Conservation (phyloP, 495 filamentous ascomycete species). For the Chaetomium tenue region DNA sequence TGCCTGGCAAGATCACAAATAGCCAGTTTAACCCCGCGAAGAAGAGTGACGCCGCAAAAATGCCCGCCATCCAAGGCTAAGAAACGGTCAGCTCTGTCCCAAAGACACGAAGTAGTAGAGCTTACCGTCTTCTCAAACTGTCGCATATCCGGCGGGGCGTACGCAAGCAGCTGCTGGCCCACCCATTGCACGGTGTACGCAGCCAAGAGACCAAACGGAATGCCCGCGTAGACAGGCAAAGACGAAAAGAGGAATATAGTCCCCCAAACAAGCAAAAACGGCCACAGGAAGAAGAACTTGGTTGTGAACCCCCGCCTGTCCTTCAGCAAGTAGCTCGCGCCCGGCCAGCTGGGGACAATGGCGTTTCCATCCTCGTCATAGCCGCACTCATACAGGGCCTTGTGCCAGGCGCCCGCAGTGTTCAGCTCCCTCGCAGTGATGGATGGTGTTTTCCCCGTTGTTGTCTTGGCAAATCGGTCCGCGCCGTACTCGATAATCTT, state of each 20-base stretch:
- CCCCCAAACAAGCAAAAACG: slow-evolving; percentile 69
- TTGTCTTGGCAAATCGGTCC: slow-evolving; percentile 83
- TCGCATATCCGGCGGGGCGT: slow-evolving; percentile 81
- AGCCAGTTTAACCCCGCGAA: slow-evolving; percentile 77
- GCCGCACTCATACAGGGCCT: slow-evolving; percentile 79
- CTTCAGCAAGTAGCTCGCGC: slow-evolving; percentile 58
- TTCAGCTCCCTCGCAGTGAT: slow-evolving; percentile 87
- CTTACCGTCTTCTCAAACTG: slow-evolving; percentile 82
- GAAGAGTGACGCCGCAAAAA: slow-evolving; percentile 85
- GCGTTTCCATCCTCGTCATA: slow-evolving; percentile 76
- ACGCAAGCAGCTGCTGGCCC: slow-evolving; percentile 71
- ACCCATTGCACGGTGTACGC: slow-evolving; percentile 75
- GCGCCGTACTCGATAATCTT: slow-evolving; percentile 93
- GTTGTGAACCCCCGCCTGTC: slow-evolving; percentile 71
- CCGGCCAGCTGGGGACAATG: slow-evolving; percentile 58
- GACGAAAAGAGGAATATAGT: slow-evolving; percentile 66
- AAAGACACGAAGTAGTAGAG: not conserved
- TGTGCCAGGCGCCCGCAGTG: slow-evolving; percentile 74
- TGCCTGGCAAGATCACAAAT: slow-evolving; percentile 68
- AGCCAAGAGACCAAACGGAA: slow-evolving; percentile 65
- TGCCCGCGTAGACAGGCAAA: slow-evolving; percentile 66
- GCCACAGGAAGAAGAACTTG: slow-evolving; percentile 90
- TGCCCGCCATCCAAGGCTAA: slow-evolving; percentile 85
- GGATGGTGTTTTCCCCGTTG: slow-evolving; percentile 82
- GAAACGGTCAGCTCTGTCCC: slow-evolving; percentile 17